phyloP scores from a whole-genome alignment of 2,329 filamentous ascomycete species.

The Penicillium sp. region DNA sequence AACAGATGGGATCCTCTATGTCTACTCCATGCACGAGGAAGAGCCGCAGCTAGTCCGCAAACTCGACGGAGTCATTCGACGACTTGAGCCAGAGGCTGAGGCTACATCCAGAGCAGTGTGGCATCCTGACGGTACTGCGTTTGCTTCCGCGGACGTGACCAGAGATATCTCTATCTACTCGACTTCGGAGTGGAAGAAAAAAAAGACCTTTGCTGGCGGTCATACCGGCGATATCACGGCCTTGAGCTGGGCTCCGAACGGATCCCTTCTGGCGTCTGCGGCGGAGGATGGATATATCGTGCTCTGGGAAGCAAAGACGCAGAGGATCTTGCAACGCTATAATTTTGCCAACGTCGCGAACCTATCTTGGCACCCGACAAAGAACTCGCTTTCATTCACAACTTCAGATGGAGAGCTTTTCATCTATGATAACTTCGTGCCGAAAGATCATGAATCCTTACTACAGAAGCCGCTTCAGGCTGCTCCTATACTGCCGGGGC shows the following conservation, averaged over 20 bases:
- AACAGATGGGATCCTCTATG: conserved; percentile 81
- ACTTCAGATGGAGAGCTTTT: conserved; percentile 90
- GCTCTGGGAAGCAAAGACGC: conserved; percentile 87
- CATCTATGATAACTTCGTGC: conserved; percentile 65
- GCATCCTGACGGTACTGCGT: conserved; percentile 92
- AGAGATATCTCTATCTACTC: conserved; percentile 83
- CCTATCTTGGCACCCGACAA: conserved; percentile 82
- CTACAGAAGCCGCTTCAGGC: conserved; percentile 60
- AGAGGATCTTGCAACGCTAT: conserved; percentile 71
- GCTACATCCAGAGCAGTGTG: conserved; percentile 71
- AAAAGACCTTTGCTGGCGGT: conserved; percentile 71
- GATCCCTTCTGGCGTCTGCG: conserved; percentile 70
- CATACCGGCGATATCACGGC: conserved; percentile 84
- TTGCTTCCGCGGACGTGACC: conserved; percentile 77
- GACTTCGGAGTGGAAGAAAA: conserved; percentile 83
- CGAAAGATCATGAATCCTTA: conserved; percentile 47
- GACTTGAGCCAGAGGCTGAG: conserved; percentile 72
- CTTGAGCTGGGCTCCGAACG: conserved; percentile 90
- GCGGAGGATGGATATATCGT: conserved; percentile 49
- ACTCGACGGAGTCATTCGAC: conserved; percentile 79
- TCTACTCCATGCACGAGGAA: conserved; percentile 77
- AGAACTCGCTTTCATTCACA: conserved; percentile 87
- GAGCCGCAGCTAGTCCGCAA: conserved; percentile 77
- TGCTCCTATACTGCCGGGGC: conserved; percentile 81
- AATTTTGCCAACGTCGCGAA: conserved; percentile 82